Evolutionary conservation across 768 basidiomycete genomes (phyloP).

Genomic region (Plicaturopsis crispa): DNA sequence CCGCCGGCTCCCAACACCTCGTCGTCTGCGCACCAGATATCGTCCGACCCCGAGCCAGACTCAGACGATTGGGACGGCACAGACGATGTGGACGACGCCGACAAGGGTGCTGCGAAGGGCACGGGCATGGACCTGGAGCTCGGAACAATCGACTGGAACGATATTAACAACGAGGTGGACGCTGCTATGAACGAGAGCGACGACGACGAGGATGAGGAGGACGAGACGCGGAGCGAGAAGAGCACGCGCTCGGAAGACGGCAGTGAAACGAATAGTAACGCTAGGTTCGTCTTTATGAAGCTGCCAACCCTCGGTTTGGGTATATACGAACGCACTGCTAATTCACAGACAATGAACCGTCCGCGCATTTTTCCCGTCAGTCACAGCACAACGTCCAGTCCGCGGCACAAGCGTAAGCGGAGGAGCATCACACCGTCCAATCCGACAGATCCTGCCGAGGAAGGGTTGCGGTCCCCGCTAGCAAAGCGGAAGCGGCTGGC

Average conservation of each 20-base stretch:
- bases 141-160: slow-evolving; percentile 70
- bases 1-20: slow-evolving; percentile 32
- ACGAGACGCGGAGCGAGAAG: slow-evolving; percentile 26
- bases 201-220: slow-evolving; percentile 43
- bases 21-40: slow-evolving; percentile 39
- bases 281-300: slow-evolving; percentile 24
- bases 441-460: no score
- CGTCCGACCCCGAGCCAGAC: slow-evolving; percentile 56
- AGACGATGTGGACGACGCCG: slow-evolving; percentile 20
- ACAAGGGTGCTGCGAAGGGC: slow-evolving; percentile 17
- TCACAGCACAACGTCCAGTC: slow-evolving; percentile 30
- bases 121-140: slow-evolving; percentile 38
- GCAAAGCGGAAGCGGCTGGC: slow-evolving; percentile 77
- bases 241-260: slow-evolving; percentile 48
- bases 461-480: slow-evolving; percentile 58
- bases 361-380: no score
- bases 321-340: no score
- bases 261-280: slow-evolving; percentile 34
- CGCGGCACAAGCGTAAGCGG: slow-evolving; percentile 58
- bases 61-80: slow-evolving; percentile 63
- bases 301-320: slow-evolving; percentile 9
- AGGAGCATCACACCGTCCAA: slow-evolving; percentile 68
- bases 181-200: slow-evolving; percentile 80
- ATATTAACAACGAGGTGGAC: slow-evolving; percentile 81
- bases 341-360: not conserved